Conservation (phyloP, 2,329 filamentous ascomycete species). For the Phialocephala sp. region DNA sequence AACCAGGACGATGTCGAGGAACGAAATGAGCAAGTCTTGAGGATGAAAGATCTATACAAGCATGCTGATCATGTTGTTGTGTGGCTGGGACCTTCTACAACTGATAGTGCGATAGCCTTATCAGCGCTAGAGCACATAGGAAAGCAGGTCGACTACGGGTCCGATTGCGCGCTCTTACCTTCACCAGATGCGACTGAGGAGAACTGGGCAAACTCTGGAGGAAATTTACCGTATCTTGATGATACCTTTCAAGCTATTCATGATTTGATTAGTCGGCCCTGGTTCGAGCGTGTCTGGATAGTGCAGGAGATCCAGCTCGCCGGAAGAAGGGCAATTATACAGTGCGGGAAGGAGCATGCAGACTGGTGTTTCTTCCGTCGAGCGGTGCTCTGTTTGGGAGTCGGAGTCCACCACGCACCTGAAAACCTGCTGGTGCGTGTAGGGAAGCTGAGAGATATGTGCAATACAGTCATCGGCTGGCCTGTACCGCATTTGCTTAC, state of each 20-base stretch:
- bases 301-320: not conserved
- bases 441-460: not conserved
- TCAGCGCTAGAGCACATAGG: not conserved
- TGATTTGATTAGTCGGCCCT: not conserved
- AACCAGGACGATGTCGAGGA: not conserved
- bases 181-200: not conserved
- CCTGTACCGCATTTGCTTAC: not conserved
- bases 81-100: not conserved
- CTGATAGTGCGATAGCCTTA: not conserved
- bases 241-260: not conserved
- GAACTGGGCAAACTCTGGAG: not conserved
- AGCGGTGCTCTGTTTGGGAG: not conserved
- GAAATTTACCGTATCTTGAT: not conserved
- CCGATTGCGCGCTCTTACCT: not conserved
- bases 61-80: not conserved
- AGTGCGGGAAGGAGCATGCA: not conserved
- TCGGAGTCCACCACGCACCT: not conserved
- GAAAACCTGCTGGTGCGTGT: not conserved
- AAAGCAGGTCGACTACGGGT: not conserved
- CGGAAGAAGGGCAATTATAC: not conserved
- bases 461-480: not conserved
- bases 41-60: not conserved
- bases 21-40: not conserved
- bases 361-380: not conserved
- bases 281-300: not conserved